Conservation (phyloP, 2,329 filamentous ascomycete species). For the Cordyceps farinosa region DNA sequence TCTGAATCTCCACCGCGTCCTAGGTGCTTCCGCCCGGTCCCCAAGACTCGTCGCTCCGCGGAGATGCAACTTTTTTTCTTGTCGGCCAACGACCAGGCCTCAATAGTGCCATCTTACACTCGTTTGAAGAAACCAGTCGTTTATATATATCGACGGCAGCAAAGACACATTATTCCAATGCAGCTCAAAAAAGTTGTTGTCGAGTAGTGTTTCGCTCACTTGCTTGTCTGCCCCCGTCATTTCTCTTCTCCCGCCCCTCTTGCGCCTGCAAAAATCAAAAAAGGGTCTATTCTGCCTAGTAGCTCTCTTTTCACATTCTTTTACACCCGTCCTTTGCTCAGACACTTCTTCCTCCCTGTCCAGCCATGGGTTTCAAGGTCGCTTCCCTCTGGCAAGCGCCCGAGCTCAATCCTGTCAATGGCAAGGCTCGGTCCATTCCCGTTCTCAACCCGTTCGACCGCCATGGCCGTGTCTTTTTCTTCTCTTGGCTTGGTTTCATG, state of each 20-base stretch:
- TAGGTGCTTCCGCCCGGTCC: background rate
- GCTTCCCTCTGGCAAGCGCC: constrained; percentile 44
- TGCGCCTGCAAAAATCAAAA: constrained; percentile 5
- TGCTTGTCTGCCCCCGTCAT: background rate
- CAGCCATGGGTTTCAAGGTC: constrained; percentile 29
- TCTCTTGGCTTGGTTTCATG: constrained; percentile 83
- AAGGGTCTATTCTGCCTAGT: background rate
- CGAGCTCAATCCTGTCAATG: constrained; percentile 77
- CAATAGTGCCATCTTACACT: background rate
- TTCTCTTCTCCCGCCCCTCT: background rate
- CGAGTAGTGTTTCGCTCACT: background rate
- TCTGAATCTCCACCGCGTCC: background rate
- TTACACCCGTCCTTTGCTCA: background rate
- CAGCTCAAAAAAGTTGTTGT: background rate
- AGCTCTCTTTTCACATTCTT: background rate
- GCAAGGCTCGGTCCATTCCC: constrained; percentile 77
- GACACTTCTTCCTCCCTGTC: background rate
- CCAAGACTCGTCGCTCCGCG: background rate
- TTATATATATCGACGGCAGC: constrained; percentile 3
- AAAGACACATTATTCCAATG: background rate
- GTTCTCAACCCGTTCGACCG: constrained; percentile 72
- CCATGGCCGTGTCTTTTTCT: constrained; percentile 86
- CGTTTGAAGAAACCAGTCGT: background rate
- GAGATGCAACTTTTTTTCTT: background rate
- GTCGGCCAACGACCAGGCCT: constrained; percentile 1